Base-by-base conservation (phyloP, 495 filamentous ascomycete genomes). In the Neurospora sp. region DNA sequence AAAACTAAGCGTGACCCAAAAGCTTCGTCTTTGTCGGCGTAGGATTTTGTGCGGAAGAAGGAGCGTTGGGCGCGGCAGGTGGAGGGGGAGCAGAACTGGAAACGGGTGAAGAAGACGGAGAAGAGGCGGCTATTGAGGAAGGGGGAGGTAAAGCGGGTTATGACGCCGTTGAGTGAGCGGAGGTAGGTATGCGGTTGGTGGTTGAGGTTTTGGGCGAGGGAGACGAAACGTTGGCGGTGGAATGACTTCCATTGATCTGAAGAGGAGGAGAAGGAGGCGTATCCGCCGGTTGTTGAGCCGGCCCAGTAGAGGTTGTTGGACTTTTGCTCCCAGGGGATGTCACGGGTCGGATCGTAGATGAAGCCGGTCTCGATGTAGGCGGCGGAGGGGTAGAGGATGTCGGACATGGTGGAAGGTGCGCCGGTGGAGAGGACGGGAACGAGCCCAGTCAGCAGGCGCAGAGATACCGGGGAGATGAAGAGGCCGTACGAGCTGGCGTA, bases 141-240 rank as follows among this genome's bases (percentile, higher is more conserved):
- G 9, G 31, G 6, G 6, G 76, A 72, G 16, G 22, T n/a, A 16
- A 59, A 2, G 0, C 39, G 38, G 40, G 46, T 68, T 38, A 79
- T 39, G 20, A 40, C 61, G 44, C 53, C 53, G 22, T 61, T 61
- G 22, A 31, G 53, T 22, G 22, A 4, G 22, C 12, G 53, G 22
- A 79, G 75, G 69, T 79, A 79, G 31, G 53, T 61, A 46, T 79
- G 69, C 1, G 61, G 40, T 22, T 39, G 41, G 39, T n/a, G 16
- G 9, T 85, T 83, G 38, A 80, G 73, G 48, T 76, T 72, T 41
- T 81, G 80, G 1, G 80, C 73, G 6, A 79, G 69, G n/a, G 74
- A 69, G 68, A 88, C 81, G 72, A 88, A 86, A 3, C 85, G 78
- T 72, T 88, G 86, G 3, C 86, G 83, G 69, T 88, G 86, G 40